Conservation (phyloP, 1,284 basidiomycete species). For the Xerocomus nothofagi region DNA sequence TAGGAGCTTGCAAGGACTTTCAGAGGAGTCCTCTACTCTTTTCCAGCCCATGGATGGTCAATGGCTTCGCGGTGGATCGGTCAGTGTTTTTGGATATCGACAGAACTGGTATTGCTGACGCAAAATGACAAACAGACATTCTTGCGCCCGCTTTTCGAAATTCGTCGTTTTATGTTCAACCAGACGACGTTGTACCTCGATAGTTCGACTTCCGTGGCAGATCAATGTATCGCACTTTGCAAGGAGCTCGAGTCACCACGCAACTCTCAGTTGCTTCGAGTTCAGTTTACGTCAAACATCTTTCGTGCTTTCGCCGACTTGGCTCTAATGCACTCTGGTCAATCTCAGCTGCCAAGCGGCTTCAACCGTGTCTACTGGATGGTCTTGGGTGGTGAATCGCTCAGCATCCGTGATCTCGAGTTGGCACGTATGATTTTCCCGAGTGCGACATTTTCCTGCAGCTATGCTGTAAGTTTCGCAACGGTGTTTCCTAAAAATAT, state of each 20-base stretch:
- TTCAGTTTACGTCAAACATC: constrained; percentile 29
- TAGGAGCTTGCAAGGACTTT: constrained; percentile 22
- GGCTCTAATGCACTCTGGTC: constrained; percentile 19
- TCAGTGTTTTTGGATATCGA: constrained; percentile 2
- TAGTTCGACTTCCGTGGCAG: constrained; percentile 24
- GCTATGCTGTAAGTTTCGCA: constrained; percentile 24
- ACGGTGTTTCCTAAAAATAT: background rate
- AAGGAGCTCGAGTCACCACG: constrained; percentile 24
- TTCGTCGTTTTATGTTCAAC: constrained; percentile 33
- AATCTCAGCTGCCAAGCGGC: constrained; percentile 16
- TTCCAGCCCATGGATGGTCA: constrained; percentile 27
- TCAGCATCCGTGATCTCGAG: constrained; percentile 24
- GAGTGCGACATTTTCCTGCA: constrained; percentile 28
- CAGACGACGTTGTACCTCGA: constrained; percentile 31
- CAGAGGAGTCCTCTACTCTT: constrained; percentile 27
- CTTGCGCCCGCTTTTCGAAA: constrained; percentile 30
- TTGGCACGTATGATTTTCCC: constrained; percentile 24
- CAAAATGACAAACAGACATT: constrained; percentile 20
- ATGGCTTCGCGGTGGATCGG: constrained; percentile 31
- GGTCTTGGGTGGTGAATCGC: constrained; percentile 30
- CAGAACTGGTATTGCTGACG: background rate
- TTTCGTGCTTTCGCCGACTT: constrained; percentile 30
- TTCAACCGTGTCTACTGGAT: constrained; percentile 31
- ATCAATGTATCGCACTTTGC: constrained; percentile 24
- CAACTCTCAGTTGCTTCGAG: constrained; percentile 26